Percentiles rank a stretch among this genome's conserved stretches.
These are phyloP conservation scores for Pyropia haitanensis DNA, from an alignment of 23 red algal genomes.

Conservation along the genomic window DNA sequence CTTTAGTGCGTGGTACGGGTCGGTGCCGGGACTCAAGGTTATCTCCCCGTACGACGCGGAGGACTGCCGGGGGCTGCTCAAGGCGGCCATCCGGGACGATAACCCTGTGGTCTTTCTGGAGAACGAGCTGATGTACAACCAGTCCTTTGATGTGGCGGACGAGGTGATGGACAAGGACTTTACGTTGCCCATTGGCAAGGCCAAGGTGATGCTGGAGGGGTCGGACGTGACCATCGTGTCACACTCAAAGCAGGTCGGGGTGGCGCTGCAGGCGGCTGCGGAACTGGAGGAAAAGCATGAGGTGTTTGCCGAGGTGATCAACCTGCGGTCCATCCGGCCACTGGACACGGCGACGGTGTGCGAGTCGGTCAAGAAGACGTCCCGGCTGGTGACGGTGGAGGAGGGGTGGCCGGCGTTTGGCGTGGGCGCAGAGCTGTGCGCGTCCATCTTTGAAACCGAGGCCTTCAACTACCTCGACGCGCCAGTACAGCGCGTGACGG, in stretches of 20 bases:
- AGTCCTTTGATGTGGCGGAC: constrained; percentile 62
- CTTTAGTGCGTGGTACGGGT: constrained; percentile 92
- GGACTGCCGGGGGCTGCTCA: constrained; percentile 82
- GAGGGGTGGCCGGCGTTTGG: constrained; percentile 88
- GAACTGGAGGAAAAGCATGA: constrained; percentile 60
- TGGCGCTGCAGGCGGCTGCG: constrained; percentile 69
- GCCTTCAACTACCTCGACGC: constrained; percentile 96
- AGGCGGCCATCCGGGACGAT: constrained; percentile 77
- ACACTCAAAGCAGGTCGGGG: constrained; percentile 53
- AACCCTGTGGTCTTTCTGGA: constrained; percentile 89
- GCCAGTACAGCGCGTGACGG: constrained; percentile 77
- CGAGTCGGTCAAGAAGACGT: constrained; percentile 87
- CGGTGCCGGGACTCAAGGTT: constrained; percentile 94
- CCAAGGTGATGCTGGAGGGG: constrained; percentile 87
- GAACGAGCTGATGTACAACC: constrained; percentile 97
- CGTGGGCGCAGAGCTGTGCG: constrained; percentile 88
- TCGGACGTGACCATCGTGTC: constrained; percentile 86
- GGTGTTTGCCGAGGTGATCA: constrained; percentile 88
- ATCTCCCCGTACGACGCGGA: constrained; percentile 88
- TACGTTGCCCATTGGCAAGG: constrained; percentile 77
- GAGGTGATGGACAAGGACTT: constrained; percentile 77
- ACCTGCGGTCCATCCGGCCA: constrained; percentile 92
- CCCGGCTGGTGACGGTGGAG: constrained; percentile 89
- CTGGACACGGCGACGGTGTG: constrained; percentile 78
- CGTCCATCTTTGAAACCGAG: constrained; percentile 82